Base-by-base conservation (phyloP, 495 filamentous ascomycete genomes). In the Amniculicola lignicola region DNA sequence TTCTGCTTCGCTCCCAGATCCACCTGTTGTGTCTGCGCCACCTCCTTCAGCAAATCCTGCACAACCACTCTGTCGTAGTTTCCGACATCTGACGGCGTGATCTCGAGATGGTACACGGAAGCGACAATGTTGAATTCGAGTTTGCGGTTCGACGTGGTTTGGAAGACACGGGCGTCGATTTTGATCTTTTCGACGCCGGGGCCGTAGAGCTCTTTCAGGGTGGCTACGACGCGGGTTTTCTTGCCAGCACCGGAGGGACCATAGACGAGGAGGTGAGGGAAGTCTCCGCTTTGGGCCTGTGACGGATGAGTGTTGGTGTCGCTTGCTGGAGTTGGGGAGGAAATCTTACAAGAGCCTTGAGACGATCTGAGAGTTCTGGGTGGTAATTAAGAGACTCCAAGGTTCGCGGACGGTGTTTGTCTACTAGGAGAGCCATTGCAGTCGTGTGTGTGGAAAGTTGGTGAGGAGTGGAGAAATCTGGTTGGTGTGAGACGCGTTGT, bases 71-170 rank as follows among this genome's bases (percentile, higher is more conserved):
- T 80, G 70, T 98, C 93, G 63, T 95, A 94, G 64, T 83, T 91
- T 42, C 92, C 94, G n/a, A 98, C 92, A 63, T 98, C 93, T 0
- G 89, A 92, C 1, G 93, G 93, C 1, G 93, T 98, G 65, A 98
- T 98, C 68, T 98, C 93, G 55, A 98, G 84, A 64, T 98, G 93
- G 73, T 98, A 97, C 40, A 95, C 81, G 0, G 90, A 95, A 22
- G 90, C 80, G 40, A 97, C 94, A 56, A 97, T 95, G 74, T 94
- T 98, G 78, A 98, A 98, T 73, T 98, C 93, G 53, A 97, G 82
- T 70, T 97, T 98, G 62, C 93, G 90, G 71, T 95, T 96, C 67
- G 84, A 84, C 16, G 83, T 92, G 1, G 93, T 96, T 70, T 95
- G 90, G 78, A 97, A 98, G 47, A 96, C 84, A 58, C 93, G 86